Percentiles rank a stretch among this genome's conserved stretches.
Conservation (phyloP, 805 yeast genomes). For the Yamadazyma scolyti region DNA sequence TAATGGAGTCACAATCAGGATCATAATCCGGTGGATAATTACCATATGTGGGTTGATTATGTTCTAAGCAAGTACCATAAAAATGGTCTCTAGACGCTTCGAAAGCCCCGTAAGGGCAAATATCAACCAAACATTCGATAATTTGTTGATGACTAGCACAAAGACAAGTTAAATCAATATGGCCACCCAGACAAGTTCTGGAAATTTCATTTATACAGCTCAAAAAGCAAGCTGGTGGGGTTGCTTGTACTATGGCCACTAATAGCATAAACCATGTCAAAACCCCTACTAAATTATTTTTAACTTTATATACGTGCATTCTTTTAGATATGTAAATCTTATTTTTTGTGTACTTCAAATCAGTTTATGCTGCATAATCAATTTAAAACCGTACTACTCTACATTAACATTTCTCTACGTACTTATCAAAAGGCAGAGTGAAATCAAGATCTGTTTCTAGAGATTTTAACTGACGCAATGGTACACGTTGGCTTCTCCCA, state of each 20-base stretch:
- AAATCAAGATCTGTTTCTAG: too few relatives aligned
- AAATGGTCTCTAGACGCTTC: constrained; percentile 47
- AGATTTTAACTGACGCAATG: too few relatives aligned
- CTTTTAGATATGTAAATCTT: too few relatives aligned
- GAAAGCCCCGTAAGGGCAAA: constrained; percentile 42
- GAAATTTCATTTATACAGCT: constrained; percentile 39
- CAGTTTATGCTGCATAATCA: too few relatives aligned
- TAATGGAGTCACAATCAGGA: constrained; percentile 8
- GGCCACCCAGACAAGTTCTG: constrained; percentile 25
- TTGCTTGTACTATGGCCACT: constrained; percentile 27
- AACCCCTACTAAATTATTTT: too few relatives aligned
- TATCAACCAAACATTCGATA: constrained; percentile 42
- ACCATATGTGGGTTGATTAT: constrained; percentile 14
- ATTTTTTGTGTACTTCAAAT: too few relatives aligned
- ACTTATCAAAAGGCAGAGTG: too few relatives aligned
- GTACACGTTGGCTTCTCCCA: too few relatives aligned
- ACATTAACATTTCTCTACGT: too few relatives aligned
- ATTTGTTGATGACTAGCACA: constrained; percentile 36
- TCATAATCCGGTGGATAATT: constrained; percentile 9
- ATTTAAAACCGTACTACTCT: too few relatives aligned
- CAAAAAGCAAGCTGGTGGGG: constrained; percentile 52
- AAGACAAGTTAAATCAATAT: constrained; percentile 35
- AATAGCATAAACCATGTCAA: not conserved
- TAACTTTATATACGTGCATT: too few relatives aligned
- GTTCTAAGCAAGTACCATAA: constrained; percentile 46